Base-by-base conservation (phyloP, 345 rosid genomes). In the Chamaenerion angustifolium region DNA sequence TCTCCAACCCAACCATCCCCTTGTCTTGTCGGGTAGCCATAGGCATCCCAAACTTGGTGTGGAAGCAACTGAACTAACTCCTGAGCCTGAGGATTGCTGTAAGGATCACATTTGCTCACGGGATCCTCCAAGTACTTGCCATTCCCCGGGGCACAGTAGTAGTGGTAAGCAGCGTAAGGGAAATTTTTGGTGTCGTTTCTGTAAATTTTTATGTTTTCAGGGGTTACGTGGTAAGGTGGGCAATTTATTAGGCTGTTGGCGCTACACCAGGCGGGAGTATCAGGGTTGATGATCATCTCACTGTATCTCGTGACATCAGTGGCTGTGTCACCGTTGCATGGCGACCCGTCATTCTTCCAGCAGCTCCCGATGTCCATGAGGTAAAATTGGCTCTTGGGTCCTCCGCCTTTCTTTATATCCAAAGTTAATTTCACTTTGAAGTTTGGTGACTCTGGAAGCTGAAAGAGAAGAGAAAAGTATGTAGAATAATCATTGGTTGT, bases 351-450 rank as follows among this genome's bases (percentile, higher is more conserved):
- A 59, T 82, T 82, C 64, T 86, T 83, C 93, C 93, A 86, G 56
- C 93, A 86, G 59, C 95, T 75, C 44, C 95, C 95, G 0, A 86
- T 86, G 47, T 86, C 95, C 13, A 82, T 19, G 7, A 82, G 74
- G 67, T 86, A 86, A 59, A 86, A 86, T 50, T 82, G 95, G 68
- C 86, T 75, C 55, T 63, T 66, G 13, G 68, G 66, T 49, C 95
- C 95, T 49, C 95, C 95, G 40, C 95, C 93, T 75, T 62, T 59
- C 58, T 68, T 86, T 16, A 86, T 49, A 50, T 80, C 74, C 50
- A 86, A 40, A 11, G 69, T 78, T 57, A 86, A 16, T 53, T 55
- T 75, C 15, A 80, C 93, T 55, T 75, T 80, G 62, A 86, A 86
- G 63, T 80, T 65, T 7, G 88, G 88, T 15, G 88, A 74, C 56